A percentile compares a stretch with the other conserved stretches of the same genome.
Evolutionary conservation across 305 asterid genomes (phyloP).

Genomic region (Coffea humblotiana): DNA sequence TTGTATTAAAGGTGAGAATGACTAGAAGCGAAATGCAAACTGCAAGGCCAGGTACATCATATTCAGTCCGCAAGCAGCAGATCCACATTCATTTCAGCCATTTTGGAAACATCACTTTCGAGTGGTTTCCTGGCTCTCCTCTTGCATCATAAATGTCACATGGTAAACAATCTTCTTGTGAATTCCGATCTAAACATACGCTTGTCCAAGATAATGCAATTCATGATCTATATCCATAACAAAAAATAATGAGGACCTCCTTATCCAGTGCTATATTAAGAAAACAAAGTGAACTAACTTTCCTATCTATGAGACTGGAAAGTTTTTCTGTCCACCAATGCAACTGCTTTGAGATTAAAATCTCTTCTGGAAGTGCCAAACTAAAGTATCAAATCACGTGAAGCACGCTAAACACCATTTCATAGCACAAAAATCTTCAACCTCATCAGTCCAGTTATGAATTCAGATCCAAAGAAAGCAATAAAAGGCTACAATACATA

Average conservation of each 20-base stretch:
- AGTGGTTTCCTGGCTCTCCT: background rate
- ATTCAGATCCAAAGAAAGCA: background rate
- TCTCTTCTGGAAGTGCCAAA: background rate
- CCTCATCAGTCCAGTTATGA: background rate
- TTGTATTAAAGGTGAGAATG: background rate
- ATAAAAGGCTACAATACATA: background rate
- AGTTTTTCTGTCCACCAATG: background rate
- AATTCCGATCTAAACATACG: background rate
- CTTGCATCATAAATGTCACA: constrained; percentile 19
- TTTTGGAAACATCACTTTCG: background rate
- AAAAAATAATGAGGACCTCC: background rate
- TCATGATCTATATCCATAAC: background rate
- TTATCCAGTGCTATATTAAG: background rate
- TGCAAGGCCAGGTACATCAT: background rate
- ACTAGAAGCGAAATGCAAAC: background rate
- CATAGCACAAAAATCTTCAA: background rate
- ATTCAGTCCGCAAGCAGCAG: background rate
- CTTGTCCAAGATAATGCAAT: constrained; percentile 10
- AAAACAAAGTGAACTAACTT: constrained; percentile 9
- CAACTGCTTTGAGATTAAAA: background rate
- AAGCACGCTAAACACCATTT: background rate
- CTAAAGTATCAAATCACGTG: background rate
- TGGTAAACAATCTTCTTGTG: constrained; percentile 12
- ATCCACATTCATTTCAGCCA: background rate
- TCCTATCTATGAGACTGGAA: background rate